phyloP scores from a whole-genome alignment of 2,329 filamentous ascomycete species.

The Ophidiomyces ophidiicola region DNA sequence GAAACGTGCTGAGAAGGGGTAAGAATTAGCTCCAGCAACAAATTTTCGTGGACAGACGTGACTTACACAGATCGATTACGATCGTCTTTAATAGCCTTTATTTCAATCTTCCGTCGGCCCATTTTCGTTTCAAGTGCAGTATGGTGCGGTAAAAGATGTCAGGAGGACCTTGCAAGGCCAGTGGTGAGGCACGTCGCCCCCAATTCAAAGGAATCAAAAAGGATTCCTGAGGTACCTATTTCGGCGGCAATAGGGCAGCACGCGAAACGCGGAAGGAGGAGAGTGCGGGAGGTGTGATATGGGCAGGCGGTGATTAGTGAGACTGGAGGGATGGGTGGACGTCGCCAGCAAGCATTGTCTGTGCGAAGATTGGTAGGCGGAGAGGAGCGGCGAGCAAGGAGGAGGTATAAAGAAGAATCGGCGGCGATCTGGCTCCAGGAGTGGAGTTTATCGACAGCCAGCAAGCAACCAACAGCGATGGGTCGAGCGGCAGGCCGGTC shows the following conservation, averaged over 20 bases:
- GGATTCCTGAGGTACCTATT: too few relatives aligned
- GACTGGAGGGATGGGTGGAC: background rate
- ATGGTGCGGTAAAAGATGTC: too few relatives aligned
- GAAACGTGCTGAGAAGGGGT: slow-evolving; percentile 58
- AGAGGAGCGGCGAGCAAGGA: too few relatives aligned
- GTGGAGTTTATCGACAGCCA: too few relatives aligned
- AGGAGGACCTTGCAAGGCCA: too few relatives aligned
- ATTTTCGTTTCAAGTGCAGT: slow-evolving; percentile 40
- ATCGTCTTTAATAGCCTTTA: slow-evolving; percentile 98
- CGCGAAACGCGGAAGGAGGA: background rate
- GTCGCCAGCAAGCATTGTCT: background rate
- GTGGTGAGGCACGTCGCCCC: too few relatives aligned
- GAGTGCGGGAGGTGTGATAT: too few relatives aligned
- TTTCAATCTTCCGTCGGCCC: slow-evolving; percentile 99
- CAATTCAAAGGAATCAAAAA: too few relatives aligned
- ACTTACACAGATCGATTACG: slow-evolving; percentile 92
- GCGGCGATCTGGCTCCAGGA: background rate
- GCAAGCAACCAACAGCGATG: too few relatives aligned
- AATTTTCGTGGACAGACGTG: slow-evolving; percentile 5
- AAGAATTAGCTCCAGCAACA: background rate
- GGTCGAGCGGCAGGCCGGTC: background rate
- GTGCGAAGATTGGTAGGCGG: background rate
- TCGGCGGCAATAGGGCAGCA: too few relatives aligned
- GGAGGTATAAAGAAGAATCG: background rate
- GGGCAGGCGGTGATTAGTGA: background rate